Conservation (phyloP, 1,139 yeast genomes). For the Schwanniomyces etchellsii region DNA sequence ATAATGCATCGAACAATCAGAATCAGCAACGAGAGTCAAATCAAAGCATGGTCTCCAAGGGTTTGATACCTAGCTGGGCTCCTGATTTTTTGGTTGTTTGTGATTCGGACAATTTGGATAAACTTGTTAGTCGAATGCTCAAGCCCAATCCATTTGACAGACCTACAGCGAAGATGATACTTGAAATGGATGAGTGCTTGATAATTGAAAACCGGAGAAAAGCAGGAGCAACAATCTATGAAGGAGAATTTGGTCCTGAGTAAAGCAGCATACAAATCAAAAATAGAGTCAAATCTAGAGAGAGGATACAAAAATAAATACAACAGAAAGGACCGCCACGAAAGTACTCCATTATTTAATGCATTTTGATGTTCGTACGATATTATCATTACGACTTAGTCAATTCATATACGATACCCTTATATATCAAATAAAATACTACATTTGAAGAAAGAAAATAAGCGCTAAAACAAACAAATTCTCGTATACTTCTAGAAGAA, state of each 20-base stretch:
- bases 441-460: background rate
- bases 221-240: slow-evolving; percentile 94
- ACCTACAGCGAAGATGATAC: slow-evolving; percentile 68
- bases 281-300: no score
- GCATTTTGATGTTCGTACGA: no score
- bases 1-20: slow-evolving; percentile 10
- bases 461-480: background rate
- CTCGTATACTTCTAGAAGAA: background rate
- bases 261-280: no score
- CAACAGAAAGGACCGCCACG: no score
- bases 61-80: slow-evolving; percentile 66
- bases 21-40: slow-evolving; percentile 5
- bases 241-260: slow-evolving; percentile 89
- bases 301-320: no score
- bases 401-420: no score
- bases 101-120: slow-evolving; percentile 70
- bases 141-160: slow-evolving; percentile 79
- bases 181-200: slow-evolving; percentile 66
- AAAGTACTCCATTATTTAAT: no score
- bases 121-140: slow-evolving; percentile 82
- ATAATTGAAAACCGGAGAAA: slow-evolving; percentile 78
- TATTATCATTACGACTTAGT: no score
- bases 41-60: slow-evolving; percentile 3
- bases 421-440: slow-evolving; percentile 6
- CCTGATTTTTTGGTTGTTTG: slow-evolving; percentile 72